Conservation (phyloP, 2,329 filamentous ascomycete genomes). For the Massarina eburnea region DNA sequence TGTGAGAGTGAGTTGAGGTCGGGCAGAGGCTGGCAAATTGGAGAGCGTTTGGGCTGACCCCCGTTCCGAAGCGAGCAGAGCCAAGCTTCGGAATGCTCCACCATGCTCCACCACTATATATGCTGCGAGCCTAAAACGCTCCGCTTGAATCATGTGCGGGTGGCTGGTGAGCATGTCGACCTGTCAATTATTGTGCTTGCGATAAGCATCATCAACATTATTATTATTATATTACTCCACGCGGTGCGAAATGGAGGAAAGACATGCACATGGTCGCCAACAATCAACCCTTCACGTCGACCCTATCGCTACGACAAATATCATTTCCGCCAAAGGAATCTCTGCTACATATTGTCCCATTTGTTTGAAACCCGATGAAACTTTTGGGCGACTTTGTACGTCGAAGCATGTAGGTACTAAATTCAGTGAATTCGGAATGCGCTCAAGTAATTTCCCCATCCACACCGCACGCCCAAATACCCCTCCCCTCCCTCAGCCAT, state of each 20-base stretch:
- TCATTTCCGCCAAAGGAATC: too few species aligned
- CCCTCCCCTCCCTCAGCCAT: constrained; percentile 12
- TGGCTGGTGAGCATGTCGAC: too few species aligned
- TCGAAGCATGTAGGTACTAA: not conserved
- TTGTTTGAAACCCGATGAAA: not conserved
- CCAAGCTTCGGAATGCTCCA: too few species aligned
- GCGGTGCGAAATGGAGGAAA: too few species aligned
- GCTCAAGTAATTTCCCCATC: not conserved
- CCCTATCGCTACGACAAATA: too few species aligned
- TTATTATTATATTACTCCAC: too few species aligned
- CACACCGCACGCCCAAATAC: not conserved
- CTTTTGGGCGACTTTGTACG: not conserved
- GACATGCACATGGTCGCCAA: too few species aligned
- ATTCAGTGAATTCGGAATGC: not conserved
- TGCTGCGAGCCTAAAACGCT: not conserved
- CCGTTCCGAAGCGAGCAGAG: not conserved
- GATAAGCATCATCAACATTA: too few species aligned
- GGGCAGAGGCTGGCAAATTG: not conserved
- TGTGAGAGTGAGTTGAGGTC: not conserved
- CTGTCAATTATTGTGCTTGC: too few species aligned
- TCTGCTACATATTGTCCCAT: too few species aligned
- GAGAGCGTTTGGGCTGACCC: not conserved
- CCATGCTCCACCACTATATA: not conserved
- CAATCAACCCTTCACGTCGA: too few species aligned
- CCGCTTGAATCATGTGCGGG: not conserved